Percentiles rank a stretch among this genome's conserved stretches.
Conservation (phyloP, 371 early-diverging fungal species). For the Mucor saturninus region DNA sequence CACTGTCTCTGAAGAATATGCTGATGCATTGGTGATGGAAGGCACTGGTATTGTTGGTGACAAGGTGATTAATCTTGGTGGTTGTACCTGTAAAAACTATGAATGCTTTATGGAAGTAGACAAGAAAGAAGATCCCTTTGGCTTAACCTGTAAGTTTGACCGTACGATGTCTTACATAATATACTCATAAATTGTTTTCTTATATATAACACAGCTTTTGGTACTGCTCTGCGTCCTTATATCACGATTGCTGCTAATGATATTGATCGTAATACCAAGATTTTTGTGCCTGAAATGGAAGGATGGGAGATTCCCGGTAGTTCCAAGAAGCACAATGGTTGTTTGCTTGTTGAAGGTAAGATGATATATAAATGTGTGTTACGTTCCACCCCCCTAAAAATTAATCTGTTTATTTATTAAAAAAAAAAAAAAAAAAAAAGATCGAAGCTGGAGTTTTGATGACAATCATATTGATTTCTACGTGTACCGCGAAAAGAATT, state of each 20-base stretch:
- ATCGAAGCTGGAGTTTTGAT: slow-evolving; percentile 56
- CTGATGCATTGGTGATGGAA: slow-evolving; percentile 57
- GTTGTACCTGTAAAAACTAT: slow-evolving; percentile 52
- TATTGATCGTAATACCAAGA: slow-evolving; percentile 55
- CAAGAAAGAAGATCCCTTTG: slow-evolving; percentile 49
- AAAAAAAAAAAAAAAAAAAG: slow-evolving; percentile 27
- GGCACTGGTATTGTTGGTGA: slow-evolving; percentile 51
- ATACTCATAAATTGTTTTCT: not conserved
- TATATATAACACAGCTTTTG: slow-evolving; percentile 31
- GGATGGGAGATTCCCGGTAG: slow-evolving; percentile 53
- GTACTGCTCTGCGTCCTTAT: slow-evolving; percentile 51
- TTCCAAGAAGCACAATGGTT: slow-evolving; percentile 55
- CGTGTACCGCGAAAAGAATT: slow-evolving; percentile 41
- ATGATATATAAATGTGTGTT: too few relatives aligned
- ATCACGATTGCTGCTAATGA: slow-evolving; percentile 51
- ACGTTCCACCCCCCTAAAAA: too few relatives aligned
- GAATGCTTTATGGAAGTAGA: slow-evolving; percentile 51
- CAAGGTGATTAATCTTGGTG: slow-evolving; percentile 54
- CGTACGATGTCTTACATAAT: not conserved
- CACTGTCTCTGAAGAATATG: slow-evolving; percentile 46
- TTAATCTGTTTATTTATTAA: too few relatives aligned
- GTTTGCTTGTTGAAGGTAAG: slow-evolving; percentile 53
- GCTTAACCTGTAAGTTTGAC: slow-evolving; percentile 42
- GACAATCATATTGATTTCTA: slow-evolving; percentile 54
- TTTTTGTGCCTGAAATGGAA: slow-evolving; percentile 45